Conservation (phyloP, 331 rosid species). For the Dryas integrifolia region DNA sequence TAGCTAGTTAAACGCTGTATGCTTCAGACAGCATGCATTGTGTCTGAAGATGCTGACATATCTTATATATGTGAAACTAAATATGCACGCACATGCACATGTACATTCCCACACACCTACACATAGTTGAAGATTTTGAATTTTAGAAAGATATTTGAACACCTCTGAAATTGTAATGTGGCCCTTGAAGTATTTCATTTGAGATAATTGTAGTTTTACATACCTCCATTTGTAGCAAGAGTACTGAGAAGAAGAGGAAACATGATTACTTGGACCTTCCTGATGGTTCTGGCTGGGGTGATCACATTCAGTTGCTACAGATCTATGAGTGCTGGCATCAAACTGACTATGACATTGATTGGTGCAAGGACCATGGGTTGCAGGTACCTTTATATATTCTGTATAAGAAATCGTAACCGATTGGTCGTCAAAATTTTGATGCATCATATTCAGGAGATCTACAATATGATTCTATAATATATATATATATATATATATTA, state of each 20-base stretch:
- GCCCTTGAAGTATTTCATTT: background rate
- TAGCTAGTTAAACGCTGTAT: background rate
- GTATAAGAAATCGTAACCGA: background rate
- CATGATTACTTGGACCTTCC: slow-evolving; percentile 57
- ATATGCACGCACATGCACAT: background rate
- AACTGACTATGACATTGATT: slow-evolving; percentile 58
- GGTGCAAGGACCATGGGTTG: slow-evolving; percentile 86
- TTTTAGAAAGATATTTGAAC: background rate
- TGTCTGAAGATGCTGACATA: background rate
- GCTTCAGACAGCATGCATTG: background rate
- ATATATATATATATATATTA: slow-evolving; percentile 2
- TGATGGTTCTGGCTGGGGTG: slow-evolving; percentile 95
- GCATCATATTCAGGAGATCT: background rate
- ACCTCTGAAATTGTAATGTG: background rate
- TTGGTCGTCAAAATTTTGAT: background rate
- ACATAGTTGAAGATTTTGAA: background rate
- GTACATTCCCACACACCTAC: background rate
- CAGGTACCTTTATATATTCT: slow-evolving; percentile 48
- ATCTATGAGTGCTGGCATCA: slow-evolving; percentile 78
- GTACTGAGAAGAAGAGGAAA: slow-evolving; percentile 79
- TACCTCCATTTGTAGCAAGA: slow-evolving; percentile 49
- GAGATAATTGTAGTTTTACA: background rate
- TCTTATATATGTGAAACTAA: slow-evolving; percentile 1
- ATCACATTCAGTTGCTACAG: slow-evolving; percentile 87
- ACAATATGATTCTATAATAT: background rate